Evolutionary conservation across 202 grass and related monocot genomes (phyloP).

Genomic region (Schoenoplectus tabernaemontani): DNA sequence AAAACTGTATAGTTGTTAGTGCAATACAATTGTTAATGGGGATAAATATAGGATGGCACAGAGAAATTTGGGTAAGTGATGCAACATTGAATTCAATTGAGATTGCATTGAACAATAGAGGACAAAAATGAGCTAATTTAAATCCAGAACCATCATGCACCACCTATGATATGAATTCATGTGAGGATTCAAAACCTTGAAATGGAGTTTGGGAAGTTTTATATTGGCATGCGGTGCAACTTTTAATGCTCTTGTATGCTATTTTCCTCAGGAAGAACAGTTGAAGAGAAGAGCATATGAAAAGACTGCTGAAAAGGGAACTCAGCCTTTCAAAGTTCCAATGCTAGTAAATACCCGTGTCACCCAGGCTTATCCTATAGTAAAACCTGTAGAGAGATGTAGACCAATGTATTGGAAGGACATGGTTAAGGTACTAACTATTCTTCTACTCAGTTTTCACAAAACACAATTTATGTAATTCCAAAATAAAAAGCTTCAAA

Average conservation of each 20-base stretch:
- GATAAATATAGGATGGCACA: neutral
- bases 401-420: conserved; percentile 45
- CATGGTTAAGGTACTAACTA: conserved; percentile 45
- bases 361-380: conserved; percentile 62
- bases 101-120: neutral
- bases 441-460: conserved; percentile 2
- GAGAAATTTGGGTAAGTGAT: neutral
- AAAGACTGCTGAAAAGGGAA: conserved; percentile 27
- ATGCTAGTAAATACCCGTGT: conserved; percentile 67
- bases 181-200: neutral
- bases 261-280: conserved; percentile 63
- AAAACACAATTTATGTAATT: neutral
- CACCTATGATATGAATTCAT: neutral
- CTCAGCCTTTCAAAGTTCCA: conserved; percentile 46
- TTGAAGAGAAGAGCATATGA: conserved; percentile 46
- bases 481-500: neutral
- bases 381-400: conserved; percentile 49
- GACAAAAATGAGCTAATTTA: neutral
- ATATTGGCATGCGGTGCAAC: neutral
- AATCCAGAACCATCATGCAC: neutral
- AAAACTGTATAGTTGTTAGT: neutral
- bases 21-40: neutral
- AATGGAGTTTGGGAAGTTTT: neutral
- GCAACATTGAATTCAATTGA: neutral
- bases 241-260: conserved; percentile 3